Evolutionary conservation across 176 grass and related monocot genomes (phyloP).

Genomic region (Cenchrus americanus): DNA sequence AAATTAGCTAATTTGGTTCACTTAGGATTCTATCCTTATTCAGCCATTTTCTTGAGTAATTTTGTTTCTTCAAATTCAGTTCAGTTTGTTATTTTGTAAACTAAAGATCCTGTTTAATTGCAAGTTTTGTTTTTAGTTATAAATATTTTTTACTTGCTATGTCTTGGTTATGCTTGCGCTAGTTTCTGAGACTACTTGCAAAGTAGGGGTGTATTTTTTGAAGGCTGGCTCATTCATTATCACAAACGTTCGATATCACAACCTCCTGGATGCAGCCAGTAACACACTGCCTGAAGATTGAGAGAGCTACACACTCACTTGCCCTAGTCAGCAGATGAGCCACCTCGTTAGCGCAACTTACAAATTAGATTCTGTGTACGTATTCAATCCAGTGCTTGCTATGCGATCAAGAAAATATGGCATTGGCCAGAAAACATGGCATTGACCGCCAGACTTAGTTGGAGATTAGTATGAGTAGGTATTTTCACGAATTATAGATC

Average conservation of each 20-base stretch:
- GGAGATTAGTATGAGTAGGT: neutral
- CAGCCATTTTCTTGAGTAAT: neutral
- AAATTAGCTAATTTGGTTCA: conserved; percentile 14
- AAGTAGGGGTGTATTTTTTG: neutral
- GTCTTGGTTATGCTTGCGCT: neutral
- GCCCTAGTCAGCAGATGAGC: no score
- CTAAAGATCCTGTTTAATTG: neutral
- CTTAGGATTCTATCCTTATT: conserved; percentile 13
- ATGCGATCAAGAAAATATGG: neutral
- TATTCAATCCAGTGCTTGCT: neutral
- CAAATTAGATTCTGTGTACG: neutral
- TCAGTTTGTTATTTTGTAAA: neutral
- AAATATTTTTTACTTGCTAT: neutral
- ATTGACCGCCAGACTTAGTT: neutral
- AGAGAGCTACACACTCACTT: no score
- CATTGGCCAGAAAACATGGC: neutral
- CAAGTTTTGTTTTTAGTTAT: neutral
- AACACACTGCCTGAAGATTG: no score
- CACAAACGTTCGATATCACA: no score
- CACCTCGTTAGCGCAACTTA: neutral
- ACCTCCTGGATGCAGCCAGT: no score
- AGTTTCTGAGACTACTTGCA: neutral
- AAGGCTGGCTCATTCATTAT: no score
- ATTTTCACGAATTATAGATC: neutral
- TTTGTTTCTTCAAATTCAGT: neutral